Conservation (phyloP, 176 grass and related monocot genomes). For the Cenchrus fungigraminus region DNA sequence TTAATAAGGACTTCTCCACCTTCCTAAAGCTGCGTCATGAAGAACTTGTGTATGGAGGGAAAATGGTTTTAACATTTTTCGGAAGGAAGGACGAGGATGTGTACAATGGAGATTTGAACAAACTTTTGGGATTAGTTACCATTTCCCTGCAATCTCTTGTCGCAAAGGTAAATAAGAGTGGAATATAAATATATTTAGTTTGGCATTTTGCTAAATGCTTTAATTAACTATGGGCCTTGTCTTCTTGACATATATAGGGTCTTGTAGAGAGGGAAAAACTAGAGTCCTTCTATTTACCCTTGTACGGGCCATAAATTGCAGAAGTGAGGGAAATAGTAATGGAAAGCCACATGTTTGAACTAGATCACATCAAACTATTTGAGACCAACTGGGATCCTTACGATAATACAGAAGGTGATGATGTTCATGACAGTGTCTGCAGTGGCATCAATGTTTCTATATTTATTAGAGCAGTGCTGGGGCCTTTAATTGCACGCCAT, state of each 20-base stretch:
- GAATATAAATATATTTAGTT: background rate
- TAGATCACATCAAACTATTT: slow-evolving; percentile 15
- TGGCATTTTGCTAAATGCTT: background rate
- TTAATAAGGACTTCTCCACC: slow-evolving; percentile 35
- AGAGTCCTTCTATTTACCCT: slow-evolving; percentile 36
- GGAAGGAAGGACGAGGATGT: slow-evolving; percentile 10
- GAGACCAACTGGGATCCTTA: slow-evolving; percentile 46
- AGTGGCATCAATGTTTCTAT: slow-evolving; percentile 17
- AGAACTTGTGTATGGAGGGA: slow-evolving; percentile 36
- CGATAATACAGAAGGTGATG: background rate
- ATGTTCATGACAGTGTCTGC: background rate
- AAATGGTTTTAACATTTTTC: slow-evolving; percentile 45
- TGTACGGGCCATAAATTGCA: slow-evolving; percentile 43
- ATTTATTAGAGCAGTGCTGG: background rate
- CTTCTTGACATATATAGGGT: slow-evolving; percentile 12
- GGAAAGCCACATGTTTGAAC: slow-evolving; percentile 16
- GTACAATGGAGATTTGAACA: too few species aligned
- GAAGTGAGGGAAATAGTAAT: slow-evolving; percentile 36
- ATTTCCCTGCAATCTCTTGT: too few species aligned
- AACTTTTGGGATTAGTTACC: too few species aligned
- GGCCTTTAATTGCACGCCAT: slow-evolving; percentile 32
- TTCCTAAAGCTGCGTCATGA: slow-evolving; percentile 48
- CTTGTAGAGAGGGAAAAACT: slow-evolving; percentile 39
- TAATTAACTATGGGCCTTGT: too few species aligned
- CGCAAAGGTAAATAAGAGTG: too few species aligned